Evolutionary conservation across 495 filamentous ascomycete species (phyloP), one percentile per base, ranked within the genome.

Genomic region (Podospora didyma): DNA sequence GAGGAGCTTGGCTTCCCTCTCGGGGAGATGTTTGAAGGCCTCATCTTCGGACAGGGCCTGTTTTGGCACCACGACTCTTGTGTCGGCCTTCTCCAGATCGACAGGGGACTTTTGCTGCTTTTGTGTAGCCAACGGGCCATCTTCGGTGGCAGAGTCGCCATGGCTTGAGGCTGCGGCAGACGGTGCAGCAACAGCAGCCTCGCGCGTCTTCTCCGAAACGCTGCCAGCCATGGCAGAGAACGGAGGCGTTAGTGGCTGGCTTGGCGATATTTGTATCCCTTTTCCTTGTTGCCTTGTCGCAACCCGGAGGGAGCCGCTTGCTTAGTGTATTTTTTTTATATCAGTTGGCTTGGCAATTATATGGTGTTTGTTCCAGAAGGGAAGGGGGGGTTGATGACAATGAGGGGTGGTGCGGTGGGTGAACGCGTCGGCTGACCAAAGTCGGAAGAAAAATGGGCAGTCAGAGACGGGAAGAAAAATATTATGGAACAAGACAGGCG

Each of bases 1-100:
- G 42, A 95, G 64, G 46, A 94, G 82, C 47, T 81, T 75, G 51
- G 77, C 78, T 65, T 96, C 89, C 62, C 48, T 45, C 22, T 75
- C 68, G 12, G 85, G 78, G 19, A 90, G 76, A 67, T 88, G 84
- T 39, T 62, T 62, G 52, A 57, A 71, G 2, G 77, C 75, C 54
- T 86, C 82, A 9, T 70, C 62, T 51, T 82, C 75, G 26, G 71
- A 31, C 26, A 31, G 62, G 3, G 70, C 63, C 24, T 72, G 63
- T 24, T 69, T 70, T 17, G 62, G 54, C 23, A 53, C 49, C 47
- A 46, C 71, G 20, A 77, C 69, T 51, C 79, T 73, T 20, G 80
- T 80, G 67, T 86, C 83, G 42, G 77, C 61, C 62, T 80, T 83
- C 44, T 72, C 56, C 19, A 81, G 56, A 26, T 58, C 58, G 0